Evolutionary conservation across 495 filamentous ascomycete species (phyloP).

Genomic region (Bryoglossum gracile): DNA sequence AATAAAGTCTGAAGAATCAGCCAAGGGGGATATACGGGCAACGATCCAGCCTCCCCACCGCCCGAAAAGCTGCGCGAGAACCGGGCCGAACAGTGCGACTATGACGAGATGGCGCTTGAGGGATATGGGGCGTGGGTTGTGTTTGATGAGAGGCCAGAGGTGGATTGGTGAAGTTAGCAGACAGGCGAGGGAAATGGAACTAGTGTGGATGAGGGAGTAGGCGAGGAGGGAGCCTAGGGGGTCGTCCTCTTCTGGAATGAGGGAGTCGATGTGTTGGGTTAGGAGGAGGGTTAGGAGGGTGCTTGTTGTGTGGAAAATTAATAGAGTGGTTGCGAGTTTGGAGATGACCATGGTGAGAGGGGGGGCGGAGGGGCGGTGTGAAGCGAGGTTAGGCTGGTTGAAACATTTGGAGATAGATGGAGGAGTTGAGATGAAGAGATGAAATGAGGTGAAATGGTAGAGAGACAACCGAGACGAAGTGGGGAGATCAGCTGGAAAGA

Average conservation of each 20-base stretch:
- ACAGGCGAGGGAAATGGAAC: too few species aligned
- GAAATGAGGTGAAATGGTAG: not conserved
- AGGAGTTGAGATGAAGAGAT: not conserved
- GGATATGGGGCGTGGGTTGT: not conserved
- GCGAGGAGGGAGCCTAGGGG: not conserved
- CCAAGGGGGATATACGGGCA: too few species aligned
- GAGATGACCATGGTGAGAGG: too few species aligned
- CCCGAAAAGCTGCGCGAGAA: not conserved
- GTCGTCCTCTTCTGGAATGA: not conserved
- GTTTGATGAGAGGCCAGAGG: too few species aligned
- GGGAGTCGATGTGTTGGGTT: not conserved
- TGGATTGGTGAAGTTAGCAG: too few species aligned
- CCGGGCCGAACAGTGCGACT: not conserved
- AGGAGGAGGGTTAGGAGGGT: not conserved
- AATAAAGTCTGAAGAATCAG: too few species aligned
- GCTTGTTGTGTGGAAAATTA: not conserved
- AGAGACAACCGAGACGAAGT: not conserved
- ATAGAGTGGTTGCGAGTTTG: not conserved
- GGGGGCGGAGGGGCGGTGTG: too few species aligned
- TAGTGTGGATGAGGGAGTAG: constrained; percentile 1
- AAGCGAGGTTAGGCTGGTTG: too few species aligned
- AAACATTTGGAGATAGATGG: too few species aligned
- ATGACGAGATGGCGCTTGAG: not conserved
- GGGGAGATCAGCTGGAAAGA: not conserved
- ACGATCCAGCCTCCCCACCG: not conserved